phyloP scores from a whole-genome alignment of 805 yeast genomes.

The Starmerella tilneyi region DNA sequence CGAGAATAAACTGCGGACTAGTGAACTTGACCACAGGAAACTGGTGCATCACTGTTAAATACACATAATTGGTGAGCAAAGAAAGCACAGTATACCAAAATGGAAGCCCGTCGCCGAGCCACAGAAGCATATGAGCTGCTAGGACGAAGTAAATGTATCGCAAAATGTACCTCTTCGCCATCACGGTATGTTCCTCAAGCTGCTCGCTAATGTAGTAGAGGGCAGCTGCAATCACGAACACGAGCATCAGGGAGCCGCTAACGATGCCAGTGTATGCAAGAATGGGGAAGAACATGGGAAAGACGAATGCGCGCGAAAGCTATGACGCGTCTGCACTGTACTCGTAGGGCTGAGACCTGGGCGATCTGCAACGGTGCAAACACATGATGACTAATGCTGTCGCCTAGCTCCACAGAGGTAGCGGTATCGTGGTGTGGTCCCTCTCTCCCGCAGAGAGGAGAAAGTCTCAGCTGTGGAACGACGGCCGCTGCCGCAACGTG shows the following conservation, averaged over 20 bases:
- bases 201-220: constrained; percentile 81
- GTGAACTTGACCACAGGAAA: constrained; percentile 77
- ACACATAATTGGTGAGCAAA: constrained; percentile 57
- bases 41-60: constrained; percentile 61
- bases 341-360: neutral
- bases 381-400: no score
- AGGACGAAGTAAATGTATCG: constrained; percentile 57
- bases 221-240: constrained; percentile 71
- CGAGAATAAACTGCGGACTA: constrained; percentile 57
- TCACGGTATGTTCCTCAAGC: constrained; percentile 86
- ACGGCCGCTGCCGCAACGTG: no score
- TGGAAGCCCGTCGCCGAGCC: constrained; percentile 73
- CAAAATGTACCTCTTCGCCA: constrained; percentile 61
- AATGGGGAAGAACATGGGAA: constrained; percentile 45
- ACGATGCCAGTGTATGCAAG: constrained; percentile 52
- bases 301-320: no score
- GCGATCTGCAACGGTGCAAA: neutral
- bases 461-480: no score
- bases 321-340: no score
- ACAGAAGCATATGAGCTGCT: constrained; percentile 43
- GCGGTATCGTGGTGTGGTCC: no score
- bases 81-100: constrained; percentile 56
- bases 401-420: no score
- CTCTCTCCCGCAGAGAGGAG: no score
- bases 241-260: constrained; percentile 50